phyloP scores from a whole-genome alignment of 345 rosid species.

The Dimocarpus longan region DNA sequence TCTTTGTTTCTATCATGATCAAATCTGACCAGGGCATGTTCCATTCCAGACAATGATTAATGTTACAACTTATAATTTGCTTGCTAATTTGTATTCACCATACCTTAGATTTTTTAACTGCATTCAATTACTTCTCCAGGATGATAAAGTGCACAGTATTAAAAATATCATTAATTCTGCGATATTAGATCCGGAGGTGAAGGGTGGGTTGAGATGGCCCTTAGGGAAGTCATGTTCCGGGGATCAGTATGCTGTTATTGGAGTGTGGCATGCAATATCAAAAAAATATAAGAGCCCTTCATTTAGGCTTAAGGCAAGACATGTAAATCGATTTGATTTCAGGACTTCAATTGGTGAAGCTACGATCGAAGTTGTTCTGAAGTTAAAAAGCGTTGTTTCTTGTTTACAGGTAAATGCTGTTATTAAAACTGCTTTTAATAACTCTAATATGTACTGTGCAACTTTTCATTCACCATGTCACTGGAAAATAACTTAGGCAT shows the following conservation, averaged over 20 bases:
- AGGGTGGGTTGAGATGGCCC: slow-evolving; percentile 79
- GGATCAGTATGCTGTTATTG: slow-evolving; percentile 45
- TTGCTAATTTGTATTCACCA: too few relatives aligned
- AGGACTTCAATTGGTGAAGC: slow-evolving; percentile 41
- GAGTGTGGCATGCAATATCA: slow-evolving; percentile 45
- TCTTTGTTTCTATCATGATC: neutral
- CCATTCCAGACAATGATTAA: neutral
- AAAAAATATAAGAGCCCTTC: slow-evolving; percentile 44
- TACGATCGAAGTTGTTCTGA: slow-evolving; percentile 42
- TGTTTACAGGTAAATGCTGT: slow-evolving; percentile 34
- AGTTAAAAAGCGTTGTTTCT: slow-evolving; percentile 50
- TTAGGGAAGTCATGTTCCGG: slow-evolving; percentile 43
- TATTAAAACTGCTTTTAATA: too few relatives aligned
- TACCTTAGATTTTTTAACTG: too few relatives aligned
- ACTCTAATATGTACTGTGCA: too few relatives aligned
- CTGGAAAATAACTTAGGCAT: too few relatives aligned
- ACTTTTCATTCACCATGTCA: too few relatives aligned
- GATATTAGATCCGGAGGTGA: slow-evolving; percentile 55
- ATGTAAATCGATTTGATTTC: slow-evolving; percentile 59
- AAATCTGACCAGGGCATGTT: neutral
- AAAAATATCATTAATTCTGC: slow-evolving; percentile 47
- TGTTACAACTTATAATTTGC: too few relatives aligned
- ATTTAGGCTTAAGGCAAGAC: slow-evolving; percentile 49
- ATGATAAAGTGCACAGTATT: slow-evolving; percentile 52
- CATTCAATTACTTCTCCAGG: slow-evolving; percentile 38